Base-by-base conservation (phyloP, 805 yeast species). In the Wickerhamomyces hampshirensis region DNA sequence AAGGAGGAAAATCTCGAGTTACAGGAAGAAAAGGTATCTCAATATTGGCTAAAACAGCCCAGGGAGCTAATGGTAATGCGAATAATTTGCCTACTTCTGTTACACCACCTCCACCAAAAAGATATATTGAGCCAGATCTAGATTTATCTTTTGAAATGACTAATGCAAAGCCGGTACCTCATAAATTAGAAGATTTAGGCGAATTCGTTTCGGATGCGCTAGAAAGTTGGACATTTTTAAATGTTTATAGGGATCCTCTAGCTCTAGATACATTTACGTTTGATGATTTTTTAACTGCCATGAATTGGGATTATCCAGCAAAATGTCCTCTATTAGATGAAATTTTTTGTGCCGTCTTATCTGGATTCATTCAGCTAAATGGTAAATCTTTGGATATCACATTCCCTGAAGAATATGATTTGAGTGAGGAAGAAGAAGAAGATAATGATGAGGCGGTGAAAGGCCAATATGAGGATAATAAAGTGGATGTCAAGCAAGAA, bases 191-290 rank as follows among this genome's bases (percentile, higher is more conserved):
- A 1, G 47, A 37, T 2, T 30, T 53, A 3, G 50, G 53, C 6
- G 36, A 33, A 5, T 41, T 36, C 18, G 47, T 50, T 0, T 37
- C 51, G 33, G 74, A 72, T 33, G 70, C 81, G 1, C 53, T 87
- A 17, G 89, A 84, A 48, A 56, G 72, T 4, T 87, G 95, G 95
- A 65, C 75, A 2, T 87, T 86, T 50, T 57, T 85, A 19, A 84
- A 84, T 54, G 69, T 84, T 34, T 86, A 79, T 56, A 75, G 77
- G 46, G 69, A 69, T 24, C 76, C 86, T 1, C 61, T 86, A 23
- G 53, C 70, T 5, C 59, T 87, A n/a, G 87, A 81, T 49, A 72
- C 82, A 0, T 80, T 84, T 48, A 80, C 91, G 0, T 84, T 83
- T 61, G 96, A 86, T 59, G 94, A 82, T 46, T 84, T 75, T 50